These are phyloP conservation scores for Candida piceae DNA, from an alignment of 805 yeast species.

Conservation along the genomic window DNA sequence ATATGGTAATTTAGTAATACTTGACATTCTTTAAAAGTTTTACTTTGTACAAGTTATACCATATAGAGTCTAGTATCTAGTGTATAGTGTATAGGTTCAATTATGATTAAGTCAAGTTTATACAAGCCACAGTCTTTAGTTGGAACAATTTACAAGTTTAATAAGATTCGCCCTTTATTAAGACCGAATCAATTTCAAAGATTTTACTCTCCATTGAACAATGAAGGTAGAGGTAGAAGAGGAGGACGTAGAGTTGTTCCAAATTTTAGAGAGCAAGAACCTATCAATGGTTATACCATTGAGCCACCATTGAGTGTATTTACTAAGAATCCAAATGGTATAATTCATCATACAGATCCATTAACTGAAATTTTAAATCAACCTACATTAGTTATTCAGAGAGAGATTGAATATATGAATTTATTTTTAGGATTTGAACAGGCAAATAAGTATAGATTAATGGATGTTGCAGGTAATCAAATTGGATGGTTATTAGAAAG, in stretches of 20 bases:
- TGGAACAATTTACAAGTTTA: too few species aligned
- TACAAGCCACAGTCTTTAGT: too few species aligned
- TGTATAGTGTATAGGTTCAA: too few species aligned
- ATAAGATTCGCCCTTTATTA: too few species aligned
- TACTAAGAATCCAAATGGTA: conserved; percentile 33
- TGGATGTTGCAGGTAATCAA: conserved; percentile 68
- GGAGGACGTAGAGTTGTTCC: too few species aligned
- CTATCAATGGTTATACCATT: not conserved
- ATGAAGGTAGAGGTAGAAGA: conserved; percentile 3
- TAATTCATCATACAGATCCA: conserved; percentile 53
- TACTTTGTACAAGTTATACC: too few species aligned
- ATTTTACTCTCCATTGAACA: conserved; percentile 18
- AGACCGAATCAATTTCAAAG: conserved; percentile 3
- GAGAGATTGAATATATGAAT: conserved; percentile 86
- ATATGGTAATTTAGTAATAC: too few species aligned
- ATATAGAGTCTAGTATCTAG: too few species aligned
- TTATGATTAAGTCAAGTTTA: too few species aligned
- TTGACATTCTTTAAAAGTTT: too few species aligned
- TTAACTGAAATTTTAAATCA: conserved; percentile 59
- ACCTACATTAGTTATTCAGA: conserved; percentile 82
- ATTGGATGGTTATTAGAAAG: conserved; percentile 81
- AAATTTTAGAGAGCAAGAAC: not conserved
- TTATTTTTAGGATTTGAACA: conserved; percentile 87
- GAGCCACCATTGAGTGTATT: conserved; percentile 2
- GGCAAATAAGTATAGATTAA: conserved; percentile 70